These are phyloP conservation scores for Orbilia brochopaga DNA, from an alignment of 2,329 filamentous ascomycete species.

Conservation along the genomic window DNA sequence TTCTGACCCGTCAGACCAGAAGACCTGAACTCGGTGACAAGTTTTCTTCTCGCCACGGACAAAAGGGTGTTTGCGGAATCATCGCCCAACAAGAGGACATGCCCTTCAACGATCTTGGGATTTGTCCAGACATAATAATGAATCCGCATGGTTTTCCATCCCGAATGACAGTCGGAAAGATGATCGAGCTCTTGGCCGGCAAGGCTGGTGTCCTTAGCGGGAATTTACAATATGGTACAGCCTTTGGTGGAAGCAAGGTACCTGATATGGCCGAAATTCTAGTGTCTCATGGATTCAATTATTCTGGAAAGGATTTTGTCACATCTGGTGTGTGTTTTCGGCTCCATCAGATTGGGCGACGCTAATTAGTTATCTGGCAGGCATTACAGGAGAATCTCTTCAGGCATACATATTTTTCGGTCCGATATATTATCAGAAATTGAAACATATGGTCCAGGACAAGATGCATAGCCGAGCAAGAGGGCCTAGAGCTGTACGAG, in stretches of 20 bases:
- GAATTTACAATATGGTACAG: constrained; percentile 86
- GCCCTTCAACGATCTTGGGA: constrained; percentile 88
- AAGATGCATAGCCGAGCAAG: constrained; percentile 97
- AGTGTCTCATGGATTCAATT: constrained; percentile 87
- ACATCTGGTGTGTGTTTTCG: constrained; percentile 67
- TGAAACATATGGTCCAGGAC: constrained; percentile 99
- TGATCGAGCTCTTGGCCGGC: constrained; percentile 91
- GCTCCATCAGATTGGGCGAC: background rate
- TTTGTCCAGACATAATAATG: constrained; percentile 99
- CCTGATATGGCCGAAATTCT: constrained; percentile 87
- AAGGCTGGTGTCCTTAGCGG: constrained; percentile 90
- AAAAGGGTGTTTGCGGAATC: constrained; percentile 96
- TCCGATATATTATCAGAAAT: constrained; percentile 98
- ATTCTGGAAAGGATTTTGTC: constrained; percentile 96
- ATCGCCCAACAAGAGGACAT: constrained; percentile 97
- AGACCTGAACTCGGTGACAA: constrained; percentile 96
- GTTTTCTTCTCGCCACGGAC: constrained; percentile 96
- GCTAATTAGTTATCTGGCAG: constrained; percentile 10
- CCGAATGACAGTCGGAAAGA: constrained; percentile 98
- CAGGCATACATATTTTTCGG: constrained; percentile 98
- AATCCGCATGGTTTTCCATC: constrained; percentile 99
- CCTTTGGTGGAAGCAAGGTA: constrained; percentile 80
- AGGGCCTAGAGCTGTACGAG: constrained; percentile 72
- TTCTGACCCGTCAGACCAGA: constrained; percentile 93
- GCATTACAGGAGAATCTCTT: constrained; percentile 90